Evolutionary conservation across 1,284 basidiomycete genomes (phyloP), one percentile per base, ranked within the genome.

Genomic region (Peniophora sp.): DNA sequence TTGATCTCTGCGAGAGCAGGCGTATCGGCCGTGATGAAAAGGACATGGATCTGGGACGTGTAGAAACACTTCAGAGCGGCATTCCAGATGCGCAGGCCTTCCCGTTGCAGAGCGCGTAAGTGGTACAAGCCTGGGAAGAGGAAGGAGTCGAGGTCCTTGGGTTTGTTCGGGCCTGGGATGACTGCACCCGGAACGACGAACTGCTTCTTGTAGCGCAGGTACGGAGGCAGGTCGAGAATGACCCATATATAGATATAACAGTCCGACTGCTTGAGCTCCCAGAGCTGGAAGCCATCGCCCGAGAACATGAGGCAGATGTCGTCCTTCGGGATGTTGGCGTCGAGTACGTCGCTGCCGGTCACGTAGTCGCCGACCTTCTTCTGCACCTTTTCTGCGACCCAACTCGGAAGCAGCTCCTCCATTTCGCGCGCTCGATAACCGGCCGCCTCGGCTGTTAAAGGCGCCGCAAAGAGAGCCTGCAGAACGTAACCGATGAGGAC

Each of bases 11-110:
- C 52, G 10, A 64, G 52, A 3, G 58, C 65, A 19, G 59, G 57
- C 9, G 58, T 60, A 53, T 67, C 65, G 22, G 64, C 64, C 0
- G 56, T 58, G 3, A 47, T 55, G 23, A 64, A 52, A 14, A 41
- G 44, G 23, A 60, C 32, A 45, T 59, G 60, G 0, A 50, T 55
- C n/a, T 55, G 3, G 55, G 2, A 14, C 38, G 22, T 57, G 52
- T n/a, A 22, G 11, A 22, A 2, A 0, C n/a, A 41, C 5, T 50
- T 14, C 8, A 11, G 36, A 56, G 56, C 17, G 2, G 56, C 54
- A 51, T 61, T 56, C 56, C 59, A 65, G 17, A 59, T 52, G 2
- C 11, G 34, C 9, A 63, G 53, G 3, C 57, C 57, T 45, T 67
- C 53, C n/a, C 54, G 58, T 51, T 63, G 58, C 14, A 61, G 44